Evolutionary conservation across 768 basidiomycete genomes (phyloP).

Genomic region (Polyporus arcularius): DNA sequence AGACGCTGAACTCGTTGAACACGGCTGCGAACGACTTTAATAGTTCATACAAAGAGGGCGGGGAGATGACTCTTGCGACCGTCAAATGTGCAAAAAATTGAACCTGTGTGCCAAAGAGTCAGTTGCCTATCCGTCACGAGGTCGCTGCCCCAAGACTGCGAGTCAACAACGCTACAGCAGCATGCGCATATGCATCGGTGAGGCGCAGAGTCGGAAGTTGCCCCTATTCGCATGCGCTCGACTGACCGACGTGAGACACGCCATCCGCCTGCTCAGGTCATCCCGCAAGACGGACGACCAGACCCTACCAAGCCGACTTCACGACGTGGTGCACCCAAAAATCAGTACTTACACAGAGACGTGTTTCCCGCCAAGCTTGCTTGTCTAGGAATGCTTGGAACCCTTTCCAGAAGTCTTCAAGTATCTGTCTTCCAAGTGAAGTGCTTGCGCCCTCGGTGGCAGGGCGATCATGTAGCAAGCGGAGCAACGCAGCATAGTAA

Average conservation of each 20-base stretch:
- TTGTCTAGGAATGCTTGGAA: slow-evolving; percentile 90
- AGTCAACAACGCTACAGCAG: too few species aligned
- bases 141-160: too few species aligned
- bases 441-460: slow-evolving; percentile 35
- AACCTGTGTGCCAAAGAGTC: slow-evolving; percentile 51
- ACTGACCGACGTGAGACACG: too few species aligned
- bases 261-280: too few species aligned
- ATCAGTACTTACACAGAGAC: slow-evolving; percentile 68
- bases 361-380: slow-evolving; percentile 86
- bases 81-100: slow-evolving; percentile 92
- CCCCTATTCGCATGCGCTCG: too few species aligned
- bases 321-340: too few species aligned
- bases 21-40: slow-evolving; percentile 85
- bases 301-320: too few species aligned
- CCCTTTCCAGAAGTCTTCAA: slow-evolving; percentile 90
- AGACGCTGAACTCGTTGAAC: slow-evolving; percentile 87
- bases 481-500: slow-evolving; percentile 81
- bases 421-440: slow-evolving; percentile 65
- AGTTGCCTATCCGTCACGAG: not conserved
- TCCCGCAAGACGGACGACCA: too few species aligned
- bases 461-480: slow-evolving; percentile 57
- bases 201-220: too few species aligned
- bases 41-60: slow-evolving; percentile 77
- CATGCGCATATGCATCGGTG: too few species aligned
- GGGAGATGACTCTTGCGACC: slow-evolving; percentile 70